These are phyloP conservation scores for Penicillium verrucosum DNA, from an alignment of 2,329 filamentous ascomycete species.

Conservation along the genomic window DNA sequence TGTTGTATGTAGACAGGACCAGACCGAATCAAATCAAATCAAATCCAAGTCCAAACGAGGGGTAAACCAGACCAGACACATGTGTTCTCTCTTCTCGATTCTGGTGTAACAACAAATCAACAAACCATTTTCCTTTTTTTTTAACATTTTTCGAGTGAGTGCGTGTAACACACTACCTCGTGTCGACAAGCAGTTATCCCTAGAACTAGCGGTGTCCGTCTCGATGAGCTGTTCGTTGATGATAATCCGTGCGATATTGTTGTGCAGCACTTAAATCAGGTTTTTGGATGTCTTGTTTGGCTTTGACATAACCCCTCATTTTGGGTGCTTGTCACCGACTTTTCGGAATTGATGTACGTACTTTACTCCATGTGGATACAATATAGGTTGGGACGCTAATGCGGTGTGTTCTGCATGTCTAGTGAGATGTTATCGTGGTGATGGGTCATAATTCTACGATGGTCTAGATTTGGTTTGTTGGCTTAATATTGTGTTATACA, in stretches of 20 bases:
- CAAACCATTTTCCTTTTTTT: neutral
- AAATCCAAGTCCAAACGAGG: neutral
- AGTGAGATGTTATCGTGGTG: neutral
- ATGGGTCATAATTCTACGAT: neutral
- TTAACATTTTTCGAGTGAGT: neutral
- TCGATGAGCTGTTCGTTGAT: neutral
- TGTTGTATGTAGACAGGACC: neutral
- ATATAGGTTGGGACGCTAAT: neutral
- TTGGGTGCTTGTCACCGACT: neutral
- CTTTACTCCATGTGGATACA: neutral
- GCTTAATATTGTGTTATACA: neutral
- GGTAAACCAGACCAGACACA: neutral
- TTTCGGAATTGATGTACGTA: neutral
- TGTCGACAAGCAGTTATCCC: neutral
- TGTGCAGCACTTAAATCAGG: neutral
- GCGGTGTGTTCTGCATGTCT: neutral
- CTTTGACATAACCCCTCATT: neutral
- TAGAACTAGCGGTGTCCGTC: neutral
- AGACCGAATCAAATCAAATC: neutral
- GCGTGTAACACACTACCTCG: neutral
- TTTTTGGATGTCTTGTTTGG: neutral
- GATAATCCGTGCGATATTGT: neutral
- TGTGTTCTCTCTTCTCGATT: neutral
- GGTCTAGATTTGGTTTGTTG: neutral
- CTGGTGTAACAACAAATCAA: too few relatives aligned